These are phyloP conservation scores for Aspergillus asperescens DNA, from an alignment of 495 filamentous ascomycete genomes.

Conservation along the genomic window DNA sequence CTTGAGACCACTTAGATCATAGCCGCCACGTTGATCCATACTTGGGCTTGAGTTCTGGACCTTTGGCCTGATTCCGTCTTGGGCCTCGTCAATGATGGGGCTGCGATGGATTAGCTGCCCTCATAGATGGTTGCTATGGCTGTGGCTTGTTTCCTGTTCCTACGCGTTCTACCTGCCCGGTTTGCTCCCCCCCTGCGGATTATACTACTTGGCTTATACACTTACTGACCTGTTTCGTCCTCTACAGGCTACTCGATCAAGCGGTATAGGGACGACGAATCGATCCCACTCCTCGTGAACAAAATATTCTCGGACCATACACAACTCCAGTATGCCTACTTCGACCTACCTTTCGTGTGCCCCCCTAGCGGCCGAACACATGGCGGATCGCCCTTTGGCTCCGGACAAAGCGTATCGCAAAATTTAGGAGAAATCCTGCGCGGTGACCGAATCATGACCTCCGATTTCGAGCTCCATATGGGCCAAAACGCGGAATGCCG, in stretches of 20 bases:
- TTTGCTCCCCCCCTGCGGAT: conserved; percentile 31
- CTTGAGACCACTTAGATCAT: not conserved
- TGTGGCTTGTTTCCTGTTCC: conserved; percentile 39
- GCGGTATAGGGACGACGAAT: conserved; percentile 72
- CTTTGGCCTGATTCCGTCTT: conserved; percentile 18
- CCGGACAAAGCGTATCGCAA: conserved; percentile 74
- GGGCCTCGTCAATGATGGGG: conserved; percentile 28
- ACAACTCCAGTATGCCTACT: conserved; percentile 90
- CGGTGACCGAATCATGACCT: conserved; percentile 83
- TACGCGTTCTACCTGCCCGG: conserved; percentile 77
- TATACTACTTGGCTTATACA: not conserved
- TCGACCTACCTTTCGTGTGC: conserved; percentile 87
- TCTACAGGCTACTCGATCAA: conserved; percentile 66
- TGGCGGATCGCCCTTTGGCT: conserved; percentile 65
- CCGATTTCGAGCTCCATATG: conserved; percentile 83
- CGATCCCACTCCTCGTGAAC: conserved; percentile 86
- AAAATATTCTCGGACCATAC: conserved; percentile 93
- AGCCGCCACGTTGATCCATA: not conserved
- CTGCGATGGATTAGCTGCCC: conserved; percentile 20
- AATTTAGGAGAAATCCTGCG: conserved; percentile 93
- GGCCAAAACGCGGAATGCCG: conserved; percentile 70
- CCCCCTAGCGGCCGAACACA: conserved; percentile 68
- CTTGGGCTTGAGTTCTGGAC: not conserved
- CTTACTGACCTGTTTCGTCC: conserved; percentile 18
- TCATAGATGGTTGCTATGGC: conserved; percentile 29